phyloP scores from a whole-genome alignment of 2,329 filamentous ascomycete genomes.

The Huntiella bhutanensis region DNA sequence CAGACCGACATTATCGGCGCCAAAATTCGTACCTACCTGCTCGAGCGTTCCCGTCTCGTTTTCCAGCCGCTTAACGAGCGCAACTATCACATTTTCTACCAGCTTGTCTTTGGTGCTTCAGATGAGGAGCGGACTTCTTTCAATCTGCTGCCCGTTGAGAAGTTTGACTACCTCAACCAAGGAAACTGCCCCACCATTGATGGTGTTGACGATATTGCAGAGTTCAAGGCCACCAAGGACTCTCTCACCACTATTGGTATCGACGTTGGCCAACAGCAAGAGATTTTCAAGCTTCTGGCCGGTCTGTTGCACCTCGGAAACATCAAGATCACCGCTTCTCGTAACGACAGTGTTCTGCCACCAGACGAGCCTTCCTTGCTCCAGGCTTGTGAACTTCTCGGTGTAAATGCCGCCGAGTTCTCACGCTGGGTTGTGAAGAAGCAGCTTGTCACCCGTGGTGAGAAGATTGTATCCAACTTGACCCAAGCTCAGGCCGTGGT shows the following conservation, averaged over 20 bases:
- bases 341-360: constrained; percentile 70
- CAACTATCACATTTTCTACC: constrained; percentile 99
- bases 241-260: constrained; percentile 83
- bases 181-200: constrained; percentile 81
- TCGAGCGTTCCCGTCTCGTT: constrained; percentile 87
- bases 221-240: constrained; percentile 74
- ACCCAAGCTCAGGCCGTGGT: constrained; percentile 86
- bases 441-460: constrained; percentile 84
- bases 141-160: constrained; percentile 60
- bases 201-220: constrained; percentile 85
- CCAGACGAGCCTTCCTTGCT: constrained; percentile 65
- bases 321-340: constrained; percentile 80
- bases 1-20: constrained; percentile 93
- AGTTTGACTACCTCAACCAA: constrained; percentile 93
- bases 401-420: constrained; percentile 71
- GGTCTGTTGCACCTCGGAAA: constrained; percentile 89
- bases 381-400: constrained; percentile 66
- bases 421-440: constrained; percentile 99
- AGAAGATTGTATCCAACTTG: constrained; percentile 93
- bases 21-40: constrained; percentile 86
- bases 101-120: constrained; percentile 80
- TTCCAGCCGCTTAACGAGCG: constrained; percentile 95
- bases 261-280: constrained; percentile 47
- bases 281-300: constrained; percentile 80
- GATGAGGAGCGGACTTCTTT: constrained; percentile 67